phyloP scores from a whole-genome alignment of 768 basidiomycete species.

The Pilatotrama ljubarskyi region DNA sequence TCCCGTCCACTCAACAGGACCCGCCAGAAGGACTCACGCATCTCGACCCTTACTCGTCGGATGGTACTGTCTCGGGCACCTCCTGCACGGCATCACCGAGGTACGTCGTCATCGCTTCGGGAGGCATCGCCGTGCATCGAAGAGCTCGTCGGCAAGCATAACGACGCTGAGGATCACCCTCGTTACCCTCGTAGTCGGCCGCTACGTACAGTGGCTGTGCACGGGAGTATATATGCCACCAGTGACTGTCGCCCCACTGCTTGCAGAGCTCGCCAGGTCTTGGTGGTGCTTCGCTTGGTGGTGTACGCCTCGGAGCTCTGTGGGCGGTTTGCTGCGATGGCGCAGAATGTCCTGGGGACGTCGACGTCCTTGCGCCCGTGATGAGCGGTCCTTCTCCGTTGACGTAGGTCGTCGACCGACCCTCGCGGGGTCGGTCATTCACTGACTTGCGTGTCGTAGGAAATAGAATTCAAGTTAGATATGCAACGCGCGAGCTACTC shows the following conservation, averaged over 20 bases:
- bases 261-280: neutral
- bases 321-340: neutral
- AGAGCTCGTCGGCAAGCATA: too few relatives aligned
- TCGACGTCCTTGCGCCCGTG: too few relatives aligned
- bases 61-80: neutral
- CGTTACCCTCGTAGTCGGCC: neutral
- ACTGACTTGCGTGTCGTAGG: too few relatives aligned
- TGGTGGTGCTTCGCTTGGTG: neutral
- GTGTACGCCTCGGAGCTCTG: neutral
- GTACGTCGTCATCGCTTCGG: neutral
- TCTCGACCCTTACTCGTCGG: slow-evolving; percentile 1
- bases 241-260: neutral
- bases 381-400: neutral
- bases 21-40: neutral
- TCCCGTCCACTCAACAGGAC: neutral
- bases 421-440: too few relatives aligned
- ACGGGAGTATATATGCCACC: too few relatives aligned
- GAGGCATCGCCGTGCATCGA: too few relatives aligned
- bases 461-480: too few relatives aligned
- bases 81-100: neutral
- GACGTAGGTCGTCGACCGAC: too few relatives aligned
- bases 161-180: too few relatives aligned
- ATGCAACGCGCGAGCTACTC: too few relatives aligned
- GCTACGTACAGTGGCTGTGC: too few relatives aligned
- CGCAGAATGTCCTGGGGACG: too few relatives aligned